Evolutionary conservation across 2,329 filamentous ascomycete species (phyloP), one percentile per base, ranked within the genome.

Genomic region (Aspergillus arachidicola): DNA sequence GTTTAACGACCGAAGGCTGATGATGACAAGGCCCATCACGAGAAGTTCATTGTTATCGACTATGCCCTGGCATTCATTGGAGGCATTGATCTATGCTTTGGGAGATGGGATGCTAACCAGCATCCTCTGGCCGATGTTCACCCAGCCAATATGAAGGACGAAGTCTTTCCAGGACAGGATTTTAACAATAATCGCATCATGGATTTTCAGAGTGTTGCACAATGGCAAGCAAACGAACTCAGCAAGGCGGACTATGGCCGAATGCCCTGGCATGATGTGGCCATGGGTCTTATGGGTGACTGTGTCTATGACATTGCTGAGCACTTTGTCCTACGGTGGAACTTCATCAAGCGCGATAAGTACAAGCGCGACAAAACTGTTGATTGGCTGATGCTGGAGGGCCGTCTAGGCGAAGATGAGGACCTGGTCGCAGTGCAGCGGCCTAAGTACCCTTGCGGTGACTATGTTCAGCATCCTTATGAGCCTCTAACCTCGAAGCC

Each of bases 191-290:
- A 97, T 76, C 88, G 94, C 43, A 89, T 98, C 70, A 91, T 96
- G 90, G 95, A 99, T 73, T 99, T 98, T 76, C 86, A 97, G 71
- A 91, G 90, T 36, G 95, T 98, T 1, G 78, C 91, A 34, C 90
- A 97, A 73, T 98, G 94, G 94, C 93, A 95, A 77, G 87, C 90
- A 57, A 98, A 99, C 69, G 93, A 97, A 75, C 82, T 98, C 19
- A 93, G 89, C 77, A 98, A 98, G 79, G 89, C 91, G 3, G 92
- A 97, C 56, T 96, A 90, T 71, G 94, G 94, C 9, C 90, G 95
- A 34, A 98, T 99, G 95, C 94, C 94, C 0, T 99, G 95, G 95
- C 94, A 98, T 74, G 95, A 99, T 75, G 93, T 97, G 3, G 86
- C 92, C 11, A 96, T 98, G 91, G 93, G 91, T 14, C 71, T 97